Evolutionary conservation across 306 rosid species (phyloP).

Genomic region (Trifolium subterraneum): DNA sequence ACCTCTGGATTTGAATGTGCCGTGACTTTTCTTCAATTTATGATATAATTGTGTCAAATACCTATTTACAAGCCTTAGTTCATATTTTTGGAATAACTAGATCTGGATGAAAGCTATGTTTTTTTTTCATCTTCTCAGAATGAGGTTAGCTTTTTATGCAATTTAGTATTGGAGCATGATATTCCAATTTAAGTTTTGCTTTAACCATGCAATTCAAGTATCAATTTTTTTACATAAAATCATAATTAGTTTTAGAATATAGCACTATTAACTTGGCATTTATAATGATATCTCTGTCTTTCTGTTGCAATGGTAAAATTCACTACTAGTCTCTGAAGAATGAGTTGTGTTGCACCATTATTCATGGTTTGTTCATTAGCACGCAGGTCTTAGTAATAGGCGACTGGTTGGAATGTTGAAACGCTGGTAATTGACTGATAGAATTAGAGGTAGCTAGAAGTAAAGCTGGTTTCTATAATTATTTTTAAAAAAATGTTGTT

Average conservation of each 20-base stretch:
- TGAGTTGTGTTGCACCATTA: slow-evolving; percentile 26
- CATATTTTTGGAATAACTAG: slow-evolving; percentile 10
- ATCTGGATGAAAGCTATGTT: neutral
- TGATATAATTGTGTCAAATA: neutral
- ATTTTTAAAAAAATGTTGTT: neutral
- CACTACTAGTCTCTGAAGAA: slow-evolving; percentile 9
- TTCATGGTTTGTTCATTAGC: slow-evolving; percentile 2
- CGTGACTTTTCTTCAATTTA: neutral
- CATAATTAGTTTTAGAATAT: neutral
- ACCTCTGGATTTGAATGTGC: neutral
- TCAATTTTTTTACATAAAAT: neutral
- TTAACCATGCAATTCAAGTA: neutral
- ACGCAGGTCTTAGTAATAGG: slow-evolving; percentile 8
- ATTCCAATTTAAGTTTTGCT: neutral
- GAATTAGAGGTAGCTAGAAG: neutral
- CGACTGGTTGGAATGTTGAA: slow-evolving; percentile 15
- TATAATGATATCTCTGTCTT: slow-evolving; percentile 8
- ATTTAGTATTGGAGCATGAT: slow-evolving; percentile 3
- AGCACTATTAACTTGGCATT: slow-evolving; percentile 1
- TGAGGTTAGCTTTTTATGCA: neutral
- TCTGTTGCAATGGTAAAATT: neutral
- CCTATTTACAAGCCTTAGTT: neutral
- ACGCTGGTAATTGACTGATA: neutral
- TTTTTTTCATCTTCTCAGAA: neutral
- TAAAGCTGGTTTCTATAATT: slow-evolving; percentile 10